phyloP scores from a whole-genome alignment of 2,329 filamentous ascomycete species.

The Xylariaceae sp. region DNA sequence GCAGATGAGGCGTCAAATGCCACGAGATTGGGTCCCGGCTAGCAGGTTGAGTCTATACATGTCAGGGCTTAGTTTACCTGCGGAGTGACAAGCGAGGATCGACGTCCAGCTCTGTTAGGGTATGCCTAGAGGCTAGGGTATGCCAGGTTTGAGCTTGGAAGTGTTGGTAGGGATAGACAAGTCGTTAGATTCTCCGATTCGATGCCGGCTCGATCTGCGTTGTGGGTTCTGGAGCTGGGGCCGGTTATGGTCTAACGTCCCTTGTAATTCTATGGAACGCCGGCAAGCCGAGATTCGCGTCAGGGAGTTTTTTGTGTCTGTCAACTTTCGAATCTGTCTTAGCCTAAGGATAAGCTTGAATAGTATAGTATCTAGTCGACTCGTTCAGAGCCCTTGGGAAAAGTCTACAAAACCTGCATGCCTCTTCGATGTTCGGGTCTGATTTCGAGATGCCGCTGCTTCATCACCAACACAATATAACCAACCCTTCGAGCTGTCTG shows the following conservation, averaged over 20 bases:
- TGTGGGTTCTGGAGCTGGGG: slow-evolving; percentile 18
- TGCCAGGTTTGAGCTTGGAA: slow-evolving; percentile 31
- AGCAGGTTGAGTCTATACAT: slow-evolving; percentile 13
- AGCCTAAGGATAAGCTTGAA: slow-evolving; percentile 23
- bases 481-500: slow-evolving; percentile 19
- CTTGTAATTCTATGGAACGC: slow-evolving; percentile 22
- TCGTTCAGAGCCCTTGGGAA: slow-evolving; percentile 14
- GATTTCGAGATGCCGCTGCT: slow-evolving; percentile 23
- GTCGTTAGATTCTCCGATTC: slow-evolving; percentile 31
- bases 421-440: slow-evolving; percentile 22
- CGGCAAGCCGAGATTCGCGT: slow-evolving; percentile 8
- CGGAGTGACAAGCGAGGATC: slow-evolving; percentile 24
- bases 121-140: slow-evolving; percentile 18
- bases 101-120: slow-evolving; percentile 33
- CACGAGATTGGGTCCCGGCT: slow-evolving; percentile 21
- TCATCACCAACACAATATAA: slow-evolving; percentile 8
- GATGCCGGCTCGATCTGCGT: slow-evolving; percentile 19
- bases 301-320: slow-evolving; percentile 11
- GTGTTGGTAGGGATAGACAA: slow-evolving; percentile 21
- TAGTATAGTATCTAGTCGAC: slow-evolving; percentile 13
- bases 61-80: slow-evolving; percentile 20
- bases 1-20: slow-evolving; percentile 27
- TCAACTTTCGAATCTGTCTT: slow-evolving; percentile 22
- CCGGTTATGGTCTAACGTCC: slow-evolving; percentile 15
- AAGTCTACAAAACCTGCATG: slow-evolving; percentile 30